Conservation (phyloP, 257 asterid species). For the Solanum clarkiae region DNA sequence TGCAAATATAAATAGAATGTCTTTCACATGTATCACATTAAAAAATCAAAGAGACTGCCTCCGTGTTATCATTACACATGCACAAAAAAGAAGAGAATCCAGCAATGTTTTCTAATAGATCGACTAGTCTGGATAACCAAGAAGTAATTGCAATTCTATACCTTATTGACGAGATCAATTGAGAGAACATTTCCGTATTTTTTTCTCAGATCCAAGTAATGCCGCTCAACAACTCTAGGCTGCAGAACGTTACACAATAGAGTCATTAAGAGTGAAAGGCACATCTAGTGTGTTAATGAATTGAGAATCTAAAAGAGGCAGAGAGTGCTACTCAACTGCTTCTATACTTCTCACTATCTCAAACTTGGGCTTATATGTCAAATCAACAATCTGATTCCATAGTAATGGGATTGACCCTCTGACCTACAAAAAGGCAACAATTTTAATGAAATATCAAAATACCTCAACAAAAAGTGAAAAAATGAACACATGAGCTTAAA, state of each 20-base stretch:
- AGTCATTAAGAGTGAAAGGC: constrained; percentile 4
- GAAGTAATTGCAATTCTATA: constrained; percentile 5
- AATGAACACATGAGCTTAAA: background rate
- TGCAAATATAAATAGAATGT: background rate
- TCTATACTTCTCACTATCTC: constrained; percentile 51
- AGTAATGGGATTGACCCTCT: constrained; percentile 93
- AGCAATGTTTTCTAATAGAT: background rate
- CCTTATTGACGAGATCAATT: constrained; percentile 79
- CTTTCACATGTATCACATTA: background rate
- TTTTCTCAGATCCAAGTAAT: constrained; percentile 64
- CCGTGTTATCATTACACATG: background rate
- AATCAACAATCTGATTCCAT: constrained; percentile 96
- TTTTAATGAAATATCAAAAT: background rate
- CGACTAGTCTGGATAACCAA: background rate
- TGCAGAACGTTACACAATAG: constrained; percentile 17
- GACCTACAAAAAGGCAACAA: constrained; percentile 34
- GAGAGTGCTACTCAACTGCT: constrained; percentile 43
- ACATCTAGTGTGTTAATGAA: background rate
- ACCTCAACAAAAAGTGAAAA: background rate
- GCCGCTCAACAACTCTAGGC: constrained; percentile 78
- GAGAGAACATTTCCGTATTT: constrained; percentile 78
- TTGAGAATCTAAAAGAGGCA: background rate
- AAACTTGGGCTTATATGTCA: constrained; percentile 80
- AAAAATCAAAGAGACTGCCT: background rate
- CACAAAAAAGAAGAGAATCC: background rate